Conservation (phyloP, 441 rosid genomes). For the Macaranga tanarius region DNA sequence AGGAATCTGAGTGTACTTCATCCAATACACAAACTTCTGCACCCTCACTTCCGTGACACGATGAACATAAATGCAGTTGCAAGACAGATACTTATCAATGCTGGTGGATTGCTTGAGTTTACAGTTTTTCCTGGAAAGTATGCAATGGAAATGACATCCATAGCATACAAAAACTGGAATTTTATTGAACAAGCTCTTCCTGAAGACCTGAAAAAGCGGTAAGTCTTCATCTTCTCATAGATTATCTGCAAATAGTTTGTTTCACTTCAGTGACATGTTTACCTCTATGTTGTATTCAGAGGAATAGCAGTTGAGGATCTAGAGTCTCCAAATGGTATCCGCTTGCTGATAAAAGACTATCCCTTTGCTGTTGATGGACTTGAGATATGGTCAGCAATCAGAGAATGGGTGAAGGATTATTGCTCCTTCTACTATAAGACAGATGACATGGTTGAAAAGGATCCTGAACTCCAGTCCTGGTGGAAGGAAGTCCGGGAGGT, state of each 20-base stretch:
- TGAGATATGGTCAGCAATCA: constrained; percentile 69
- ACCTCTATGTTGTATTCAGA: constrained; percentile 36
- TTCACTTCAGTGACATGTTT: background rate
- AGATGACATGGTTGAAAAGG: constrained; percentile 46
- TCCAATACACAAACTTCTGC: constrained; percentile 73
- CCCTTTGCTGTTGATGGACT: constrained; percentile 81
- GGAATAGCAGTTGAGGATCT: constrained; percentile 80
- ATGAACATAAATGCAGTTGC: constrained; percentile 88
- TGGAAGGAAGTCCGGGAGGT: constrained; percentile 69
- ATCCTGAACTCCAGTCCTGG: constrained; percentile 66
- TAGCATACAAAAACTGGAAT: constrained; percentile 62
- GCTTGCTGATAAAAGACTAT: constrained; percentile 69
- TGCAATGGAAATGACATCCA: constrained; percentile 83
- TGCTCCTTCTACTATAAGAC: constrained; percentile 50
- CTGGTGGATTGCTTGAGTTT: constrained; percentile 66
- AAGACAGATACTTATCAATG: constrained; percentile 69
- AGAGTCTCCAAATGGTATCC: constrained; percentile 58
- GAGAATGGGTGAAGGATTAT: constrained; percentile 60
- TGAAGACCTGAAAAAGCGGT: constrained; percentile 78
- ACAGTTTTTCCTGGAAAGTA: constrained; percentile 70
- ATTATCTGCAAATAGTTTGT: background rate
- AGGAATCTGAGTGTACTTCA: constrained; percentile 80
- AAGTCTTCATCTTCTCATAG: constrained; percentile 4
- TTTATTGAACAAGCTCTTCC: constrained; percentile 85
- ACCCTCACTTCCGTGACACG: constrained; percentile 90